Evolutionary conservation across 2,329 filamentous ascomycete species (phyloP), one percentile per base, ranked within the genome.

Genomic region (Paraphaeosphaeria sporulosa): DNA sequence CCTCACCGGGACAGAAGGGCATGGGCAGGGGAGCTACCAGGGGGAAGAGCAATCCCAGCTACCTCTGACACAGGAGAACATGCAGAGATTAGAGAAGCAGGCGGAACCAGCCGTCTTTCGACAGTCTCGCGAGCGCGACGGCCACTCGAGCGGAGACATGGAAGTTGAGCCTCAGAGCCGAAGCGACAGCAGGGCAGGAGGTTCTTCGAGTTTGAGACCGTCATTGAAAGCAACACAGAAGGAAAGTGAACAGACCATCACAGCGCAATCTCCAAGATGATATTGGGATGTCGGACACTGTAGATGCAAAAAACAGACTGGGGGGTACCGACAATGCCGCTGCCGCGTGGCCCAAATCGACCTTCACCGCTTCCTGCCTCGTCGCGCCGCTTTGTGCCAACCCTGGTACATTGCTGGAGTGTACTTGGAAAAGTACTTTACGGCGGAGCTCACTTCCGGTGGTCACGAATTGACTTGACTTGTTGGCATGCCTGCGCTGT

Each of bases 1-100:
- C n/a, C 76, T 80, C 21, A 81, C 78, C 36, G 79, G 80, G 21
- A 76, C 78, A 17, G 64, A 72, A 47, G 58, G 69, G 36, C 63
- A 72, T 53, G 67, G 62, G 42, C 68, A 69, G 50, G 58, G 64
- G 38, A 67, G 55, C 19, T 60, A 65, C 46, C 66, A 73, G 46
- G 67, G 64, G 53, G 47, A 38, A 13, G 60, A 53, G 15, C 67
- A 65, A 21, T 61, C 63, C 15, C 69, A 70, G 8, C 70, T 74
- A 58, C 76, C 74, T 43, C 65, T 79, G 51, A 79, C 76, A 2
- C 67, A 69, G 60, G 77, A 76, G 53, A 78, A 78, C 60, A 75
- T 78, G 57, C 69, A 75, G 64, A 72, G 67, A 52, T 61, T 77
- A 10, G 65, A 62, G n/a, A 66, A 72, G 40, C 73, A 71, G 56